phyloP scores from a whole-genome alignment of 805 yeast genomes.

The Myxozyma vanderwaltii region DNA sequence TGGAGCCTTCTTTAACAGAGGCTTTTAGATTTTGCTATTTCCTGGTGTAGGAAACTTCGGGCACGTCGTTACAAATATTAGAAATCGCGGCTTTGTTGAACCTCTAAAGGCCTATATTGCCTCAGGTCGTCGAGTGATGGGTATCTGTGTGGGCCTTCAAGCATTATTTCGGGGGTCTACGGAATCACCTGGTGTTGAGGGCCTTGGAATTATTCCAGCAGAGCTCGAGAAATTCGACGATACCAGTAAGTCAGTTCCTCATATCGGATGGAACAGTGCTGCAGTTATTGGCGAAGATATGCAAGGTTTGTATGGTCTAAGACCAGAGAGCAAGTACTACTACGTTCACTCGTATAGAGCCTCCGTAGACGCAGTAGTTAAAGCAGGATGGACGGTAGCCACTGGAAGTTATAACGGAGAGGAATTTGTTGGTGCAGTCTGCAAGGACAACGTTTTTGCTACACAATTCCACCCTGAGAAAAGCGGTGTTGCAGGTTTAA shows the following conservation, averaged over 20 bases:
- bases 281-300: constrained; percentile 36
- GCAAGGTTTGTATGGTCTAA: constrained; percentile 58
- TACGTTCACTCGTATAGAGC: constrained; percentile 96
- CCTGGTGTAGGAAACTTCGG: constrained; percentile 99
- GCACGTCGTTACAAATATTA: constrained; percentile 78
- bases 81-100: constrained; percentile 59
- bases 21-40: constrained; percentile 56
- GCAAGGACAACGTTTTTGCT: constrained; percentile 79
- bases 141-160: constrained; percentile 96
- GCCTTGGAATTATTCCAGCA: constrained; percentile 60
- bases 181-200: constrained; percentile 66
- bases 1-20: neutral
- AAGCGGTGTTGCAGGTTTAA: constrained; percentile 87
- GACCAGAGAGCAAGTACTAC: constrained; percentile 73
- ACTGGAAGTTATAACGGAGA: constrained; percentile 75
- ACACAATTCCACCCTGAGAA: constrained; percentile 99
- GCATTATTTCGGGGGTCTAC: constrained; percentile 73
- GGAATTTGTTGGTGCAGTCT: constrained; percentile 77
- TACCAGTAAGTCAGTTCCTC: constrained; percentile 81
- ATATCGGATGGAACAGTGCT: constrained; percentile 90
- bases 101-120: constrained; percentile 69
- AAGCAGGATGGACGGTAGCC: constrained; percentile 70
- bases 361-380: constrained; percentile 45
- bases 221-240: constrained; percentile 63
- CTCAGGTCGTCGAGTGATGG: constrained; percentile 88